These are phyloP conservation scores for Pseudogymnoascus sp. DNA, from an alignment of 2,329 filamentous ascomycete genomes.

Conservation along the genomic window DNA sequence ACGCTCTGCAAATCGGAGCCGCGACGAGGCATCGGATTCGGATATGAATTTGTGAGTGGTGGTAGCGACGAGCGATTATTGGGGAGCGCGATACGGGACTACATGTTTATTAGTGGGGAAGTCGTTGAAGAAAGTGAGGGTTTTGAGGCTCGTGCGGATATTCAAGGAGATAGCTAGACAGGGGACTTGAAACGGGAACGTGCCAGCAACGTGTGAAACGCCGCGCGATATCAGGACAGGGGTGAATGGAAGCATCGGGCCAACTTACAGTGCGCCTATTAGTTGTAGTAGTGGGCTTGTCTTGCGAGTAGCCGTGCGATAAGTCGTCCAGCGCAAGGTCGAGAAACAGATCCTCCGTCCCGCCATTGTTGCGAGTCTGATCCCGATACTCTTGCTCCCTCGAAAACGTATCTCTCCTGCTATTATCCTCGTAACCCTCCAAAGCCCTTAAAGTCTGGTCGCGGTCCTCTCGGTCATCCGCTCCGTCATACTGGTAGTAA, in stretches of 20 bases:
- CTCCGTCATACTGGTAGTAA: conserved; percentile 2
- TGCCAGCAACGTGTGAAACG: conserved; percentile 5
- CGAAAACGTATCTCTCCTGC: neutral
- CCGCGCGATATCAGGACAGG: neutral
- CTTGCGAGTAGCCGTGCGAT: neutral
- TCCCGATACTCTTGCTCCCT: conserved; percentile 7
- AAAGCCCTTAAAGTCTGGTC: conserved; percentile 17
- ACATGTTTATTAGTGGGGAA: conserved; percentile 4
- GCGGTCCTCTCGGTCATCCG: conserved; percentile 13
- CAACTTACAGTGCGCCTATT: conserved; percentile 18
- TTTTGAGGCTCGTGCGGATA: conserved; percentile 9
- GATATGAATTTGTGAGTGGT: conserved; percentile 7
- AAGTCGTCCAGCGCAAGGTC: conserved; percentile 25
- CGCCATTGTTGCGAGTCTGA: neutral
- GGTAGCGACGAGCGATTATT: conserved; percentile 10
- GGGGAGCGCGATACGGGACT: conserved; percentile 13
- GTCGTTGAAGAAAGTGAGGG: neutral
- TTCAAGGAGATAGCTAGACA: conserved; percentile 8
- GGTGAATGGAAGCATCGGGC: conserved; percentile 2
- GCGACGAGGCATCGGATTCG: conserved; percentile 9
- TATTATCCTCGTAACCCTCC: conserved; percentile 10
- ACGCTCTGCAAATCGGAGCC: conserved; percentile 8
- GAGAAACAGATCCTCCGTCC: conserved; percentile 25
- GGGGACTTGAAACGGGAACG: conserved; percentile 3
- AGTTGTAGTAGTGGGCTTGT: neutral